These are phyloP conservation scores for Termitomyces sp. DNA, from an alignment of 768 basidiomycete genomes.

Conservation along the genomic window DNA sequence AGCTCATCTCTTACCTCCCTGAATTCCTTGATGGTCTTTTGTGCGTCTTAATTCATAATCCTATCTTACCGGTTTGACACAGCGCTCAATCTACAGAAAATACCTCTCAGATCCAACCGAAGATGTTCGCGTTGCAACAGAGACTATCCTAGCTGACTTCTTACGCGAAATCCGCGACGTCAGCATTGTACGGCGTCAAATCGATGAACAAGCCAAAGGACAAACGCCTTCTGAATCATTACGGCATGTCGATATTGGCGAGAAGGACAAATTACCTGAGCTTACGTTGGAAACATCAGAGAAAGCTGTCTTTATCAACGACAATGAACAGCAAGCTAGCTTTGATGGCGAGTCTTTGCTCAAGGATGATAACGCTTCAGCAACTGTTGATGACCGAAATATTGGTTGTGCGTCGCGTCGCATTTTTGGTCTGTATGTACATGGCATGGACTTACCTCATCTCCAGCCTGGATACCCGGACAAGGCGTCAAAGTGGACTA, in stretches of 20 bases:
- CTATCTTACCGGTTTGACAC: neutral
- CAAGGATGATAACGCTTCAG: slow-evolving; percentile 37
- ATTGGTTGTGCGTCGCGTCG: slow-evolving; percentile 48
- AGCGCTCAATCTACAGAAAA: slow-evolving; percentile 45
- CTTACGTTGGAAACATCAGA: slow-evolving; percentile 54
- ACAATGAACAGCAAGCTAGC: slow-evolving; percentile 38
- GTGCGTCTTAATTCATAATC: slow-evolving; percentile 40
- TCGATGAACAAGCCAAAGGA: slow-evolving; percentile 47
- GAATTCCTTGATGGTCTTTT: slow-evolving; percentile 92
- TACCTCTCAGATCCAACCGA: slow-evolving; percentile 94
- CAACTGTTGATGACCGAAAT: slow-evolving; percentile 49
- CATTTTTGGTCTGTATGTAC: neutral
- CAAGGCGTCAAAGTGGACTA: slow-evolving; percentile 93
- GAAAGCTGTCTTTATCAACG: slow-evolving; percentile 49
- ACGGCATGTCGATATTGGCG: slow-evolving; percentile 31
- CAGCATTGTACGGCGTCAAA: slow-evolving; percentile 62
- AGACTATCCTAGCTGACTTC: slow-evolving; percentile 84
- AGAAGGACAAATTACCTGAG: slow-evolving; percentile 50
- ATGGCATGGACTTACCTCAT: slow-evolving; percentile 5
- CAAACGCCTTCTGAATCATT: slow-evolving; percentile 37
- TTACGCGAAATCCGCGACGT: slow-evolving; percentile 88
- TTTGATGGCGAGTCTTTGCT: slow-evolving; percentile 33
- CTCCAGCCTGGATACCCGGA: slow-evolving; percentile 81
- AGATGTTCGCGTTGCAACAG: slow-evolving; percentile 89
- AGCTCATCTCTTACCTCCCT: slow-evolving; percentile 90